Conservation (phyloP, 2,329 filamentous ascomycete genomes). For the Mycogone perniciosa region DNA sequence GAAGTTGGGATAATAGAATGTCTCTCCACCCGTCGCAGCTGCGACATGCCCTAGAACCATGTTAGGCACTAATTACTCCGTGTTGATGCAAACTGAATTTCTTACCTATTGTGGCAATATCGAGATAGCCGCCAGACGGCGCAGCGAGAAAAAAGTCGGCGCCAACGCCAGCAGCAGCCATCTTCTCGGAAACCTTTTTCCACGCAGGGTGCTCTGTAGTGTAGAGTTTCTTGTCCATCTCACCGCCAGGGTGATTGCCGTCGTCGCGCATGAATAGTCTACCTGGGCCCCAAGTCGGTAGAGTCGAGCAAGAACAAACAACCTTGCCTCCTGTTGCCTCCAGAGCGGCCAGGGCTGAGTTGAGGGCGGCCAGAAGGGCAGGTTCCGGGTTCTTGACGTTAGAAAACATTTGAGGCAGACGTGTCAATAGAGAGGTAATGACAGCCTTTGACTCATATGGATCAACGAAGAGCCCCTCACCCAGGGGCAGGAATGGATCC, state of each 20-base stretch:
- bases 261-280: conserved; percentile 82
- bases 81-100: too few species aligned
- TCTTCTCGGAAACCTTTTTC: conserved; percentile 78
- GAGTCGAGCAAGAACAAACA: conserved; percentile 75
- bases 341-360: conserved; percentile 76
- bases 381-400: conserved; percentile 86
- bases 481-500: conserved; percentile 89
- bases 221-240: conserved; percentile 87
- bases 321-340: conserved; percentile 88
- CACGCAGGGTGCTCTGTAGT: conserved; percentile 84
- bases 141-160: conserved; percentile 93
- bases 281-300: conserved; percentile 89
- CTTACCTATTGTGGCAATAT: conserved; percentile 70
- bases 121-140: conserved; percentile 83
- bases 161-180: conserved; percentile 81
- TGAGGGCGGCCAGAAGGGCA: conserved; percentile 75
- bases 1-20: conserved; percentile 96
- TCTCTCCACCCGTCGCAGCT: conserved; percentile 86
- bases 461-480: conserved; percentile 89
- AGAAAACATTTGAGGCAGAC: conserved; percentile 80
- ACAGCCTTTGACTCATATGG: conserved; percentile 82
- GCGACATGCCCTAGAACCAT: conserved; percentile 60
- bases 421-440: conserved; percentile 79
- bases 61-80: too few species aligned
- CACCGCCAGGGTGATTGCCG: conserved; percentile 75